These are phyloP conservation scores for Tausonia pullulans DNA, from an alignment of 1,284 basidiomycete genomes.

Conservation along the genomic window DNA sequence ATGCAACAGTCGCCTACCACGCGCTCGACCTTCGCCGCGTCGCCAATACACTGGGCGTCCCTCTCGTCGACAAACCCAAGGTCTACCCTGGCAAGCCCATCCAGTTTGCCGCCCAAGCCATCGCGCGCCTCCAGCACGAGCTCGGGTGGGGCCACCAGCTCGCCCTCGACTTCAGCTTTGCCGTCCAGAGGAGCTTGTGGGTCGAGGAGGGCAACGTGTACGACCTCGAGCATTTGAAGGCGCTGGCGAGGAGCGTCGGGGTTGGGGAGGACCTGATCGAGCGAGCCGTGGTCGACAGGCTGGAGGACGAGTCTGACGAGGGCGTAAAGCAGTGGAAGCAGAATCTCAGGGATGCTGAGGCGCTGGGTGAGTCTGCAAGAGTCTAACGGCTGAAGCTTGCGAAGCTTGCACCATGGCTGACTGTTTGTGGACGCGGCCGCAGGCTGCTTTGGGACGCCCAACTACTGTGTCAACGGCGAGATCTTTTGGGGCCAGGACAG, in stretches of 20 bases:
- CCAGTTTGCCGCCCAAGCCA: slow-evolving; percentile 21
- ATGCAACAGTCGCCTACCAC: slow-evolving; percentile 23
- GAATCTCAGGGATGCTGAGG: slow-evolving; percentile 22
- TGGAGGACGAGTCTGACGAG: slow-evolving; percentile 11
- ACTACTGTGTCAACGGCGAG: slow-evolving; percentile 25
- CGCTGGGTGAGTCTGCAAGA: slow-evolving; percentile 18
- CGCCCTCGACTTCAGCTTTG: slow-evolving; percentile 19
- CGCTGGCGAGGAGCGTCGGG: slow-evolving; percentile 17
- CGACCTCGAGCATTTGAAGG: slow-evolving; percentile 17
- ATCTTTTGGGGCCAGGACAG: slow-evolving; percentile 22
- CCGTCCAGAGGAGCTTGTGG: slow-evolving; percentile 23
- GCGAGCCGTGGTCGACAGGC: neutral
- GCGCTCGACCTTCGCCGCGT: slow-evolving; percentile 22
- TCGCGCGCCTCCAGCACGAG: slow-evolving; percentile 22
- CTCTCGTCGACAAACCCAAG: slow-evolving; percentile 19
- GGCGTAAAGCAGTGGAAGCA: slow-evolving; percentile 20
- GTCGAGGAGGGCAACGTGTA: slow-evolving; percentile 22
- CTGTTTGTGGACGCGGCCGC: neutral
- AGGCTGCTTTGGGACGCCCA: slow-evolving; percentile 26
- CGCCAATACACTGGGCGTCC: slow-evolving; percentile 17
- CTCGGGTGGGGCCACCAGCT: slow-evolving; percentile 20
- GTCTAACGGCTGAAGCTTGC: neutral
- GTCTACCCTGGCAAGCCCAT: slow-evolving; percentile 22
- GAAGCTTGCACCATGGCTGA: neutral
- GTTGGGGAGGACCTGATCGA: slow-evolving; percentile 10